Base-by-base conservation (phyloP, 2,329 filamentous ascomycete genomes). In the Ophiostoma sp. region DNA sequence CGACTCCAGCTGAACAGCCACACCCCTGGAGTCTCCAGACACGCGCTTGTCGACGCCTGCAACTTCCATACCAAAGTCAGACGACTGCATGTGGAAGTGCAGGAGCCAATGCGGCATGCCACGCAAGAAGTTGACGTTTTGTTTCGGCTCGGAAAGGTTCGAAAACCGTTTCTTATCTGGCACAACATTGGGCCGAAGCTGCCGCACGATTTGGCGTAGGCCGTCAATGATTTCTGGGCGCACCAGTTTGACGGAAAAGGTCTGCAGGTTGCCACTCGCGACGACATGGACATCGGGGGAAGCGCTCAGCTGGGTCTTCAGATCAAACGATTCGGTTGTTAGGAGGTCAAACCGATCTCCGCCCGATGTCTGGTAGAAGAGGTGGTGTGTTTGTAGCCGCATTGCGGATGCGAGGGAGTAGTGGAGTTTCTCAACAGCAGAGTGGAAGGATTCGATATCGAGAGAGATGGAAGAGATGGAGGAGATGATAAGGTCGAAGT, bases 401-500 rank as follows among this genome's bases (percentile, higher is more conserved):
- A 96, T 87, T 3, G 91, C 90, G 0, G 93, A 92, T 14, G 88
- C 87, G 0, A 99, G 80, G 5, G 91, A 92, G 77, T 99, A 99
- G 75, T 97, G 91, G 3, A 93, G 80, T 45, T 96, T 90, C 69
- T 91, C 91, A 47, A 92, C 86, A 0, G 89, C 83, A 3, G 92
- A 95, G 78, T 99, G 95, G n/a, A 93, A 97, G 0, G 95, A 97
- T 75, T 99, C 95, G 64, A 96, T 84, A 74, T 99, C 95, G 36
- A 98, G 80, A 0, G 94, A 96, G 49, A 98, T 87, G 0, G 94
- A 97, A 0, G 96, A 98, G 11, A 97, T 92, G 2, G 93, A 95
- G 1, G 92, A 97, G 64, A 99, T 97, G 62, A 99, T 90, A 42
- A 99, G 84, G 75, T 99, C 95, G 73, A 95, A 98, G 72, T 98